A percentile compares a stretch with the other conserved stretches of the same genome.
Evolutionary conservation across 2,329 filamentous ascomycete genomes (phyloP).

Genomic region (Aureobasidium sp.): DNA sequence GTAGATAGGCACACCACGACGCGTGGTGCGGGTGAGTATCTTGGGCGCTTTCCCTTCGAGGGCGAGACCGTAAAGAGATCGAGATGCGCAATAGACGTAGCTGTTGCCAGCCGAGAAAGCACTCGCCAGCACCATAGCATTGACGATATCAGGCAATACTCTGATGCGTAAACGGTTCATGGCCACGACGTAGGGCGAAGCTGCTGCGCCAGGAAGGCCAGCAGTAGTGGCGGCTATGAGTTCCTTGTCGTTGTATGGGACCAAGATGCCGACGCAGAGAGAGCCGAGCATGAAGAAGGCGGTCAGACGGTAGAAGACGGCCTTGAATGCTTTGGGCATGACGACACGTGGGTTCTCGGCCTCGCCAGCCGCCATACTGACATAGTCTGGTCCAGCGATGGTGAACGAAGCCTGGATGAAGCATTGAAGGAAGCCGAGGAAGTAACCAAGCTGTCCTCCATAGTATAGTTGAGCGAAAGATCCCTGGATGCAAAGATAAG

Average conservation of each 20-base stretch:
- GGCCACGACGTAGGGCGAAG: constrained; percentile 60
- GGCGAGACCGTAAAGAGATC: constrained; percentile 61
- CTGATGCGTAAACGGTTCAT: constrained; percentile 60
- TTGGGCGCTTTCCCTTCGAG: constrained; percentile 60
- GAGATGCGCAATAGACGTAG: constrained; percentile 60
- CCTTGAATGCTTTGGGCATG: constrained; percentile 68
- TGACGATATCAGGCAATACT: constrained; percentile 63
- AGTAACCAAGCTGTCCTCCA: constrained; percentile 61
- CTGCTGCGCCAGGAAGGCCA: constrained; percentile 54
- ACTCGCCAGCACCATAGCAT: constrained; percentile 62
- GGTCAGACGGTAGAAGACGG: constrained; percentile 71
- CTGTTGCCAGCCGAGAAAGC: constrained; percentile 64
- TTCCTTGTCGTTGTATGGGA: constrained; percentile 60
- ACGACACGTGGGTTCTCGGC: constrained; percentile 62
- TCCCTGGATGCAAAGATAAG: background rate
- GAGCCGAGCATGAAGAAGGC: constrained; percentile 70
- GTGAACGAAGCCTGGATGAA: constrained; percentile 65
- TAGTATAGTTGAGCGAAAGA: constrained; percentile 62
- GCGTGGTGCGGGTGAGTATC: constrained; percentile 55
- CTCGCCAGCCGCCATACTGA: constrained; percentile 60
- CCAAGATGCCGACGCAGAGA: constrained; percentile 63
- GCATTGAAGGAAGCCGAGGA: constrained; percentile 69
- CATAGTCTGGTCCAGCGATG: constrained; percentile 61
- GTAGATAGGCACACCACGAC: constrained; percentile 64
- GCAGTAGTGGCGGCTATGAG: constrained; percentile 55